Evolutionary conservation across 2,329 filamentous ascomycete genomes (phyloP).

Genomic region (Alternaria brassicae): DNA sequence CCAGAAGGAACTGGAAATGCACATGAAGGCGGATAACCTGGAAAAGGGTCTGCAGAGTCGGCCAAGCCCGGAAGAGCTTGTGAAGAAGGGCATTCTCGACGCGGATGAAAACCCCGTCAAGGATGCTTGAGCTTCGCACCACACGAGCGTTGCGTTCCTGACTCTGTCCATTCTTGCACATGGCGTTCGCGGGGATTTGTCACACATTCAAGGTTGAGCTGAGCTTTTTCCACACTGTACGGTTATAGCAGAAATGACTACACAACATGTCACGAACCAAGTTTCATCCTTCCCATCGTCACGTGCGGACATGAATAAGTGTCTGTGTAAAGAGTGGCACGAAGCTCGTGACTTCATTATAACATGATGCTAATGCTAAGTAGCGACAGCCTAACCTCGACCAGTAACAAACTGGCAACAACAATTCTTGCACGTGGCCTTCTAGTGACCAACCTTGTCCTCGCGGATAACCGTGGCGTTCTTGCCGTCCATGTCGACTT

Average conservation of each 20-base stretch:
- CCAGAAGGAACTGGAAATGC: conserved; percentile 83
- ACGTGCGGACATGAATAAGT: neutral
- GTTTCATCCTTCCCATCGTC: neutral
- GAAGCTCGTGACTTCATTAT: conserved; percentile 27
- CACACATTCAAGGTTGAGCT: neutral
- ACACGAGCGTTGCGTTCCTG: neutral
- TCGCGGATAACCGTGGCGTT: conserved; percentile 25
- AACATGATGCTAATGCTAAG: conserved; percentile 4
- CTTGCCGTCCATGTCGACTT: conserved; percentile 44
- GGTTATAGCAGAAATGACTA: conserved; percentile 6
- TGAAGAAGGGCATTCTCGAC: conserved; percentile 80
- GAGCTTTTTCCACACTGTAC: conserved; percentile 8
- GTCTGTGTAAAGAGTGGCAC: conserved; percentile 19
- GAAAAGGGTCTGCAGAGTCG: conserved; percentile 86
- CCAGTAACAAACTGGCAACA: neutral
- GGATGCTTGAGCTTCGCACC: conserved; percentile 22
- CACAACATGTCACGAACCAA: neutral
- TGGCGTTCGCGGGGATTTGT: conserved; percentile 9
- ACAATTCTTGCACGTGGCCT: neutral
- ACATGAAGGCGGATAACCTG: conserved; percentile 85
- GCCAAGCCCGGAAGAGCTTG: conserved; percentile 75
- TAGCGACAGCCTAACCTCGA: neutral
- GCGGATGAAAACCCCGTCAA: conserved; percentile 45
- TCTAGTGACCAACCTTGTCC: conserved; percentile 34
- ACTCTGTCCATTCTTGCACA: neutral